Conservation (phyloP, 176 grass and related monocot species). For the Elaeis guineensis region DNA sequence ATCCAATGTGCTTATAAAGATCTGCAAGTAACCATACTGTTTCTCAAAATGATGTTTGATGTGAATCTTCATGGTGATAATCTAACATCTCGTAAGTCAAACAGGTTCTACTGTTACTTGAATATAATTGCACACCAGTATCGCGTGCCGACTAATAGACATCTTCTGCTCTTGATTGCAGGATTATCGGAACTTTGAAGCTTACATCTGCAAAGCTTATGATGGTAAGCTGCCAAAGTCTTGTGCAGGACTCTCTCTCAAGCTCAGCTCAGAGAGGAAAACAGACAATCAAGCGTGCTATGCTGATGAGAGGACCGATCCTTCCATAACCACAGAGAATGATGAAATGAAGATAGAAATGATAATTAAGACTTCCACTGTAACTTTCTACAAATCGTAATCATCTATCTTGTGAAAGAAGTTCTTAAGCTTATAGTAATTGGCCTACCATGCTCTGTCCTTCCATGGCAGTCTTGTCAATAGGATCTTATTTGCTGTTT, state of each 20-base stretch:
- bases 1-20: too few relatives aligned
- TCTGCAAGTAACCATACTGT: too few relatives aligned
- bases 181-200: slow-evolving; percentile 71
- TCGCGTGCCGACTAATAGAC: too few relatives aligned
- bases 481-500: too few relatives aligned
- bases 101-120: too few relatives aligned
- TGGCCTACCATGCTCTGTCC: too few relatives aligned
- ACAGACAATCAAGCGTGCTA: slow-evolving; percentile 23
- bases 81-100: too few relatives aligned
- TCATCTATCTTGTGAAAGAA: background rate
- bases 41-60: too few relatives aligned
- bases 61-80: too few relatives aligned
- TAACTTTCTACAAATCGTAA: background rate
- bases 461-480: too few relatives aligned
- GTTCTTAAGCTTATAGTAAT: too few relatives aligned
- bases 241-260: slow-evolving; percentile 39
- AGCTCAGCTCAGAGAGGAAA: slow-evolving; percentile 15
- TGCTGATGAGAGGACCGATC: slow-evolving; percentile 2
- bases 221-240: slow-evolving; percentile 50
- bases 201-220: slow-evolving; percentile 69
- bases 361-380: background rate
- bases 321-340: background rate
- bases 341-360: slow-evolving; percentile 17
- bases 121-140: too few relatives aligned
- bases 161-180: slow-evolving; percentile 15